Evolutionary conservation across 257 asterid species (phyloP).

Genomic region (Apocynum venetum): DNA sequence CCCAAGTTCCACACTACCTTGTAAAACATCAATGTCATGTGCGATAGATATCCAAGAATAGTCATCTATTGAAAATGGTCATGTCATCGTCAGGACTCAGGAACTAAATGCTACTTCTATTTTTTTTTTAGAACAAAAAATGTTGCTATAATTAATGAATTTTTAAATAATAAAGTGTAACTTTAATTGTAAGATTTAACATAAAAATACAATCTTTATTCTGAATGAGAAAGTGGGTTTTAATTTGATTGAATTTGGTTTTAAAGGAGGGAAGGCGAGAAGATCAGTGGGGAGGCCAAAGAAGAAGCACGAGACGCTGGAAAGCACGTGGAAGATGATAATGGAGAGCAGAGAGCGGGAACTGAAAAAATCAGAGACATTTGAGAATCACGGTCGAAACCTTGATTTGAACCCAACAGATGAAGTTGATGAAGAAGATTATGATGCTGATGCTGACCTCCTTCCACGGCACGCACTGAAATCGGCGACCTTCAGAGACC

Average conservation of each 20-base stretch:
- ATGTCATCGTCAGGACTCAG: too few relatives aligned
- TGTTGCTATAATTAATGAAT: too few relatives aligned
- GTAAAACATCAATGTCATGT: too few relatives aligned
- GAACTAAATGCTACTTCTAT: too few relatives aligned
- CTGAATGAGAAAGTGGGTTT: too few relatives aligned
- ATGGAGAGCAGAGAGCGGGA: constrained; percentile 58
- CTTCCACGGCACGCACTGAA: constrained; percentile 20
- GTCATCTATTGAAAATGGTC: too few relatives aligned
- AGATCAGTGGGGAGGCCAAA: constrained; percentile 23
- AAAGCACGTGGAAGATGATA: constrained; percentile 79
- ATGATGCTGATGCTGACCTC: not conserved
- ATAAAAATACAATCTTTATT: too few relatives aligned
- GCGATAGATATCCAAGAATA: too few relatives aligned
- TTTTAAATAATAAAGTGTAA: too few relatives aligned
- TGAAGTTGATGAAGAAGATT: not conserved
- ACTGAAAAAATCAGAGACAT: constrained; percentile 48
- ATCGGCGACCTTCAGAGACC: constrained; percentile 54
- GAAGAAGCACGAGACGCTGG: constrained; percentile 54
- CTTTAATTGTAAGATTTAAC: too few relatives aligned
- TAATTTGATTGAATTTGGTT: not conserved
- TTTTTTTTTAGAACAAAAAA: too few relatives aligned
- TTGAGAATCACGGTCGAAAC: constrained; percentile 25
- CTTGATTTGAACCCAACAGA: not conserved
- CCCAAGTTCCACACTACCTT: too few relatives aligned
- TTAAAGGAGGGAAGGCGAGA: constrained; percentile 36